These are phyloP conservation scores for Rutidosis leptorrhynchoides DNA, from an alignment of 129 eudicot species.

Conservation along the genomic window DNA sequence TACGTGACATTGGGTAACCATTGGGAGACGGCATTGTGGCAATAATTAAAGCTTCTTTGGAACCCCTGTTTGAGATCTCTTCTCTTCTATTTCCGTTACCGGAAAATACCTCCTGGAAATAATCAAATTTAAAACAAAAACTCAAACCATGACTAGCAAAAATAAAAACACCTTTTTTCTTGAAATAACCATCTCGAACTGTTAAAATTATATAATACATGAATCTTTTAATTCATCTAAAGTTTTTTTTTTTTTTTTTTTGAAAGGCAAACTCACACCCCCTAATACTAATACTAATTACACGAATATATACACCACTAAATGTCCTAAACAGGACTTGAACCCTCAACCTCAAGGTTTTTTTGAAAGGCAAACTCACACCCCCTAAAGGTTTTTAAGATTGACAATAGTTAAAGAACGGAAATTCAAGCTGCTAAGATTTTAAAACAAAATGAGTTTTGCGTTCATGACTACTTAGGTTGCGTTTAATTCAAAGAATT, in stretches of 20 bases:
- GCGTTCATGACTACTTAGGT: too few relatives aligned
- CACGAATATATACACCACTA: too few relatives aligned
- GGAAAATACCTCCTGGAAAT: background rate
- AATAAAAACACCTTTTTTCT: background rate
- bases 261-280: too few relatives aligned
- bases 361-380: too few relatives aligned
- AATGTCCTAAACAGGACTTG: too few relatives aligned
- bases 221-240: background rate
- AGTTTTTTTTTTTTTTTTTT: too few relatives aligned
- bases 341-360: too few relatives aligned
- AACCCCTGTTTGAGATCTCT: background rate
- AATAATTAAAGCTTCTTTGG: conserved; percentile 1
- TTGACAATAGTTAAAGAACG: too few relatives aligned
- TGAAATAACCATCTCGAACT: background rate
- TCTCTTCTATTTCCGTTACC: background rate
- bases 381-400: background rate
- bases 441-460: too few relatives aligned
- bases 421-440: background rate
- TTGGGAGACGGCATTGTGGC: conserved; percentile 37
- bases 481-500: too few relatives aligned
- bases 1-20: conserved; percentile 41
- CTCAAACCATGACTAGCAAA: background rate
- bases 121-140: conserved; percentile 12
- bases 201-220: background rate
- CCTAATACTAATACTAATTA: too few relatives aligned